Evolutionary conservation across 257 asterid genomes (phyloP).

Genomic region (Linaria vulgaris): DNA sequence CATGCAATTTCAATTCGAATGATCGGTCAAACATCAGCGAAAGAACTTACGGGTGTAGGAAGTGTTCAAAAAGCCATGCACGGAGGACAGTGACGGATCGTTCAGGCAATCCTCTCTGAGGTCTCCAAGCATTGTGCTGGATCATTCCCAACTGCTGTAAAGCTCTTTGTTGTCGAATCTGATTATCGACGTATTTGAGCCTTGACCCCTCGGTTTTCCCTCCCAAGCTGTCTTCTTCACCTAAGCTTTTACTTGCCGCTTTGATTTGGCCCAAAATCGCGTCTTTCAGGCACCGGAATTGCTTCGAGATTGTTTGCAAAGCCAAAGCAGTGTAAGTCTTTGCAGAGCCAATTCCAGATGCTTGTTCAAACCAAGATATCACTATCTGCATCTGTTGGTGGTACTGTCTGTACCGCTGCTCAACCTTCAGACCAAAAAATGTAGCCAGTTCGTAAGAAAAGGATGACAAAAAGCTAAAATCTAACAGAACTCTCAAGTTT

Average conservation of each 20-base stretch:
- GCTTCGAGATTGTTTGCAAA: conserved; percentile 86
- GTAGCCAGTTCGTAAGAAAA: no score
- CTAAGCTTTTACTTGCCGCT: conserved; percentile 69
- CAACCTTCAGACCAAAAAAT: conserved; percentile 52
- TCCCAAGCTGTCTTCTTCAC: conserved; percentile 59
- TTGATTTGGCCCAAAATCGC: conserved; percentile 78
- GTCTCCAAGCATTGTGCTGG: conserved; percentile 99
- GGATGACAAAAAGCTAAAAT: no score
- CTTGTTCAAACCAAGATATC: conserved; percentile 89
- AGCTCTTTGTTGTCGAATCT: conserved; percentile 87
- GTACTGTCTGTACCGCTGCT: conserved; percentile 91
- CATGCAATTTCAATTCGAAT: not conserved
- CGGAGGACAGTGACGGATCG: conserved; percentile 94
- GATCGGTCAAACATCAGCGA: no score
- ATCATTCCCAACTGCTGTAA: conserved; percentile 98
- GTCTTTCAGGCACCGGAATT: conserved; percentile 89
- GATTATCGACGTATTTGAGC: conserved; percentile 86
- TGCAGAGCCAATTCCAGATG: conserved; percentile 81
- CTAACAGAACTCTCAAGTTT: no score
- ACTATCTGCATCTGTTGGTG: conserved; percentile 94
- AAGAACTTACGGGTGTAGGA: conserved; percentile 83
- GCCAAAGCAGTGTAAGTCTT: conserved; percentile 90
- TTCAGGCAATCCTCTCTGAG: conserved; percentile 96
- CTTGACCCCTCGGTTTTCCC: conserved; percentile 74
- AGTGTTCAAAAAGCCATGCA: conserved; percentile 97